Conservation (phyloP, 2,329 filamentous ascomycete genomes). For the Phaeosphaeria sp. region DNA sequence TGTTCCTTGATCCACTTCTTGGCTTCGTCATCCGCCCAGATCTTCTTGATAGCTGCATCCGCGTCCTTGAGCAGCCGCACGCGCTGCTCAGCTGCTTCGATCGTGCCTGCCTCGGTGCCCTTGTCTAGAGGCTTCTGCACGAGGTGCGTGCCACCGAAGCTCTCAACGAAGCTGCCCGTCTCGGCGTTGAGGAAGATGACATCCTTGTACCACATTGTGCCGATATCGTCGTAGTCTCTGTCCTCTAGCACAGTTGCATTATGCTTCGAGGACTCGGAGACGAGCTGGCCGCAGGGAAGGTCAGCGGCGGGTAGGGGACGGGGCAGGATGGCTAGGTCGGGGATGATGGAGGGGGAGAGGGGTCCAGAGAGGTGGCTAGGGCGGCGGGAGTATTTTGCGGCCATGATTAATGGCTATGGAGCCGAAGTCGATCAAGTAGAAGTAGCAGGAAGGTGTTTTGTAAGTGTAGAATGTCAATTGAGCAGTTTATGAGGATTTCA, state of each 20-base stretch:
- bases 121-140: constrained; percentile 35
- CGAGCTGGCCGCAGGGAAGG: constrained; percentile 42
- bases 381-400: constrained; percentile 36
- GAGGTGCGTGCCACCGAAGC: constrained; percentile 40
- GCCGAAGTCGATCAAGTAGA: constrained; percentile 3
- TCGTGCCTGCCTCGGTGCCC: constrained; percentile 40
- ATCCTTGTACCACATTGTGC: constrained; percentile 47
- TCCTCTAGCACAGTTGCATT: constrained; percentile 36
- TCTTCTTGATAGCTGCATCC: constrained; percentile 33
- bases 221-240: constrained; percentile 45
- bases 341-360: constrained; percentile 39
- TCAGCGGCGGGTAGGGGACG: constrained; percentile 32
- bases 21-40: constrained; percentile 30
- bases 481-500: neutral
- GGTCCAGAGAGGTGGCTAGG: constrained; percentile 35
- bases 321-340: constrained; percentile 41
- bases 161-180: constrained; percentile 34
- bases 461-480: constrained; percentile 6
- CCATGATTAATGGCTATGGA: constrained; percentile 18
- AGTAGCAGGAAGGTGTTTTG: neutral
- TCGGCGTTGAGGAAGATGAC: constrained; percentile 38
- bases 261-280: constrained; percentile 38
- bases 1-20: constrained; percentile 38
- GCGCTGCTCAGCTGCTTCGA: constrained; percentile 42
- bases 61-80: constrained; percentile 42